A percentile compares a stretch with the other conserved stretches of the same genome.
Conservation (phyloP, 768 basidiomycete species). For the Agaricus sinodeliciosus region DNA sequence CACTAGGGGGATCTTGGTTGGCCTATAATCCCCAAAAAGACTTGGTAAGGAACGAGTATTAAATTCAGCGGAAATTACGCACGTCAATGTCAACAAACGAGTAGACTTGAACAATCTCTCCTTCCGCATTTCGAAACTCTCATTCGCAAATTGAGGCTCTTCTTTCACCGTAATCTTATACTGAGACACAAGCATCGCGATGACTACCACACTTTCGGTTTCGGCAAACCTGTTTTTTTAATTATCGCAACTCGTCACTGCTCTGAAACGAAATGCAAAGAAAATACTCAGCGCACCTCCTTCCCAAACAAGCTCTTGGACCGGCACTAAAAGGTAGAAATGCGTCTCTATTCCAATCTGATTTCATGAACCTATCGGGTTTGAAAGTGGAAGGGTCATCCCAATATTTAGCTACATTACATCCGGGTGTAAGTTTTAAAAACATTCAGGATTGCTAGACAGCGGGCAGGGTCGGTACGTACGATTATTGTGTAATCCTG, state of each 20-base stretch:
- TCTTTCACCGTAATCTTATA: conserved; percentile 42
- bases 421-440: not conserved
- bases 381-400: conserved; percentile 33
- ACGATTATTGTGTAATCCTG: conserved; percentile 48
- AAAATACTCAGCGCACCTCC: conserved; percentile 24
- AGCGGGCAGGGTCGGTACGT: conserved; percentile 11
- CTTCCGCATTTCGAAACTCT: conserved; percentile 36
- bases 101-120: conserved; percentile 28
- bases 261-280: not conserved
- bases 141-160: conserved; percentile 38
- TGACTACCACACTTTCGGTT: conserved; percentile 37
- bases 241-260: not conserved
- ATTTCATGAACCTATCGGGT: conserved; percentile 14
- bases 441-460: conserved; percentile 11
- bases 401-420: conserved; percentile 37
- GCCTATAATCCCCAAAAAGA: too few species aligned
- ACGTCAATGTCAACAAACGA: conserved; percentile 23
- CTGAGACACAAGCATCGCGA: conserved; percentile 37
- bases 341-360: conserved; percentile 15
- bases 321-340: conserved; percentile 24
- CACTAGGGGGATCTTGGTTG: too few species aligned
- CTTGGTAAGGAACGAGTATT: too few species aligned
- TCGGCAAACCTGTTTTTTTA: conserved; percentile 36
- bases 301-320: conserved; percentile 37
- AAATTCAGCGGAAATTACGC: not conserved